Base-by-base conservation (phyloP, 108 stramenopile genomes). In the Epipyxis sp. region DNA sequence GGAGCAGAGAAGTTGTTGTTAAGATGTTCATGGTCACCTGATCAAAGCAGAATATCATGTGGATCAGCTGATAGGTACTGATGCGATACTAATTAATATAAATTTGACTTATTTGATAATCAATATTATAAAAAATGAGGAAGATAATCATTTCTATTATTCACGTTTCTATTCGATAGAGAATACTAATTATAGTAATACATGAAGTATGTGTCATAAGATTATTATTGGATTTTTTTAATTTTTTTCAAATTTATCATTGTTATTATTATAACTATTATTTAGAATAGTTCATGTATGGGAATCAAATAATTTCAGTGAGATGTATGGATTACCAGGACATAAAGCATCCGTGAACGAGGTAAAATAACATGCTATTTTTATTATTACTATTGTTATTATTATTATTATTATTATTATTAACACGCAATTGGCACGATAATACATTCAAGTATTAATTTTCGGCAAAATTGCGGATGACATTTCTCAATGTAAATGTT, bases 261-360 rank as follows among this genome's bases (percentile, higher is more conserved):
- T n/a, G n/a, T n/a, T n/a, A n/a, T n/a, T n/a, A n/a, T n/a, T n/a
- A n/a, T n/a, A n/a, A n/a, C n/a, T n/a, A n/a, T n/a, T n/a, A n/a
- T n/a, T n/a, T n/a, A n/a, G n/a, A 50, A 13, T 90, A 41, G 94
- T 94, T 67, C 94, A 92, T 79, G 89, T 94, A 65, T 94, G 92
- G 92, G 94, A 94, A 81, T 91, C 86, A 59, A 74, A 86, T 32
- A 86, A 87, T 76, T 69, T 88, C 1, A 87, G 92, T 84, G 93
- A 94, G 86, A 83, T 94, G 37, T 93, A 93, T 80, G 82, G 67
- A 50, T 79, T 93, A 37, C 92, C 91, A 13, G 94, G 94, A 0
- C 94, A 94, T 83, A 82, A 85, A 44, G 94, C 92, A 1, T 88
- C 90, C 59, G 92, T 93, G 27, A 92, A 93, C 80, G 81, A 92